These are phyloP conservation scores for Fraxinus pennsylvanica DNA, from an alignment of 257 asterid species.

Conservation along the genomic window DNA sequence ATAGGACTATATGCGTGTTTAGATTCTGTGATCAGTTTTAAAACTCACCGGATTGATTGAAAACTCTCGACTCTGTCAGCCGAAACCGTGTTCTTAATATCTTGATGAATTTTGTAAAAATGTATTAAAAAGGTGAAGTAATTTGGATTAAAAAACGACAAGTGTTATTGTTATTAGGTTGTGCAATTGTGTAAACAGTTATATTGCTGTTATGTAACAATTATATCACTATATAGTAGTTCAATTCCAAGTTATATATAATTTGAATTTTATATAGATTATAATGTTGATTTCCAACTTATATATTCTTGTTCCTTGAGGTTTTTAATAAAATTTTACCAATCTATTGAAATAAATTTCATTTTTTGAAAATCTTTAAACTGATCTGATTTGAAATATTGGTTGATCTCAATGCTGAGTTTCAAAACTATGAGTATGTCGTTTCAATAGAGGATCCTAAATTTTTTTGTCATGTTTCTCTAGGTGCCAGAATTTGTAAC, in stretches of 20 bases:
- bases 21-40: background rate
- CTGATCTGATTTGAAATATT: background rate
- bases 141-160: background rate
- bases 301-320: background rate
- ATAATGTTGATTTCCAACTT: background rate
- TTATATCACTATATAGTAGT: too few relatives aligned
- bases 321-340: background rate
- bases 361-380: background rate
- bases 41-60: background rate
- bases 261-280: background rate
- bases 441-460: constrained; percentile 12
- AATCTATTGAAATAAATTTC: background rate
- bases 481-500: constrained; percentile 3
- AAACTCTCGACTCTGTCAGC: background rate
- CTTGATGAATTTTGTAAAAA: background rate
- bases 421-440: background rate
- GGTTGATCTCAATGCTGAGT: background rate
- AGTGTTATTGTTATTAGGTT: background rate
- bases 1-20: background rate
- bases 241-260: background rate
- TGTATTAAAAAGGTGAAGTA: background rate
- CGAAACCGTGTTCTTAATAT: background rate
- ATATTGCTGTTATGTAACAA: background rate
- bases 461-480: constrained; percentile 7
- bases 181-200: background rate